Evolutionary conservation across 495 filamentous ascomycete genomes (phyloP).

Genomic region (Hypoxylon perforatum): DNA sequence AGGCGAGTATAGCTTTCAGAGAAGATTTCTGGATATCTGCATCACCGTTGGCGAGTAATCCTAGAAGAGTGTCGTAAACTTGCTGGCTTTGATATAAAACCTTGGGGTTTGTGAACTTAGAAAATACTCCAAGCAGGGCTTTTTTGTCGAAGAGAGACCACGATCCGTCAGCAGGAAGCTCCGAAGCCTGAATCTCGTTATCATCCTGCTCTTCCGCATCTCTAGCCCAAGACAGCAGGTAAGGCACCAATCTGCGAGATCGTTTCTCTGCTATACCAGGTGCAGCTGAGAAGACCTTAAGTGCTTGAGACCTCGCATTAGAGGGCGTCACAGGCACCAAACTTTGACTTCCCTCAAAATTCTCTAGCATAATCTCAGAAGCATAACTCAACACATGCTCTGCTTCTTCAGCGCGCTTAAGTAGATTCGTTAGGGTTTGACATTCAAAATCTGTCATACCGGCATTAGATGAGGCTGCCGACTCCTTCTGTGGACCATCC

Average conservation of each 20-base stretch:
- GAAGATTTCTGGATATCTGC: slow-evolving; percentile 85
- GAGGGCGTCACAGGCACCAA: slow-evolving; percentile 49
- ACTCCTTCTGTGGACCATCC: slow-evolving; percentile 47
- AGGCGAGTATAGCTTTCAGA: slow-evolving; percentile 85
- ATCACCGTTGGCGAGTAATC: slow-evolving; percentile 85
- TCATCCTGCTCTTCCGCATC: slow-evolving; percentile 60
- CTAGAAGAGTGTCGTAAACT: slow-evolving; percentile 78
- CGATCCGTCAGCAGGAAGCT: slow-evolving; percentile 65
- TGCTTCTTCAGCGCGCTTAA: slow-evolving; percentile 55
- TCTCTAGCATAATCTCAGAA: slow-evolving; percentile 58
- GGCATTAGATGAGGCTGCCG: slow-evolving; percentile 16
- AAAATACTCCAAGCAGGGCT: slow-evolving; percentile 82
- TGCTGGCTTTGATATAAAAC: slow-evolving; percentile 81
- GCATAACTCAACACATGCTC: slow-evolving; percentile 53
- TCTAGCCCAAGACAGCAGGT: slow-evolving; percentile 81
- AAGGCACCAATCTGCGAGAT: slow-evolving; percentile 83
- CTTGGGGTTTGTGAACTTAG: slow-evolving; percentile 84
- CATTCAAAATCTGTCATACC: slow-evolving; percentile 80
- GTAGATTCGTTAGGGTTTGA: slow-evolving; percentile 72
- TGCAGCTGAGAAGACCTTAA: slow-evolving; percentile 78
- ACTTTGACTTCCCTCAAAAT: slow-evolving; percentile 62
- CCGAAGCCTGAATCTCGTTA: slow-evolving; percentile 44
- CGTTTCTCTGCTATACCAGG: slow-evolving; percentile 85
- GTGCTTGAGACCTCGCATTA: slow-evolving; percentile 75
- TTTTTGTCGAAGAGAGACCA: slow-evolving; percentile 74